Evolutionary conservation across 129 eudicot species (phyloP).

Genomic region (Centaurea solstitialis): DNA sequence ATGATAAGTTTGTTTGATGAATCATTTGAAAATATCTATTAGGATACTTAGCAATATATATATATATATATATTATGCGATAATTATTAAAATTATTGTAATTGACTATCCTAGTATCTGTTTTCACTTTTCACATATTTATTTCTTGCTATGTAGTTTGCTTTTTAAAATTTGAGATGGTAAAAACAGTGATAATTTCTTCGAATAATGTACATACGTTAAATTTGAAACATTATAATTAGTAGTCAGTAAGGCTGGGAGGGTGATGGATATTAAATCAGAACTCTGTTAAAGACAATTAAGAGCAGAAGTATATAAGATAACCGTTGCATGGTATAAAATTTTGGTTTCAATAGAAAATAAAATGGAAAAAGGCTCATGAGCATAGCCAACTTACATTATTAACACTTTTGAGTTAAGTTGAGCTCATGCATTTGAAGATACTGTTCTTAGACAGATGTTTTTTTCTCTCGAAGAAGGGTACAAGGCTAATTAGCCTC

Average conservation of each 20-base stretch:
- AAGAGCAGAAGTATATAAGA: background rate
- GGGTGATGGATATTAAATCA: background rate
- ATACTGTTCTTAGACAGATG: constrained; percentile 10
- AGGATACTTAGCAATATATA: background rate
- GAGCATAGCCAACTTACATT: background rate
- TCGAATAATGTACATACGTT: background rate
- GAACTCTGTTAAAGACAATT: background rate
- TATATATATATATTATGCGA: background rate
- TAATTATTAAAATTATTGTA: background rate
- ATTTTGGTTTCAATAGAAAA: background rate
- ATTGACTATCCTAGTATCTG: background rate
- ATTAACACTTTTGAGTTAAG: constrained; percentile 5
- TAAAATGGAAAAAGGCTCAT: background rate
- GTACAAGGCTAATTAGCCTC: background rate
- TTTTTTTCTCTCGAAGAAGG: background rate
- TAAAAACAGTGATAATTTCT: background rate
- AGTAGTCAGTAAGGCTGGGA: background rate
- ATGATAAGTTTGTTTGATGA: background rate
- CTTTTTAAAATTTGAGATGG: background rate
- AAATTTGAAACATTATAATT: background rate
- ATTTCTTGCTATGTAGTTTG: background rate
- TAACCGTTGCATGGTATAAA: background rate
- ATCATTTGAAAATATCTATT: background rate
- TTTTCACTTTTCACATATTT: background rate
- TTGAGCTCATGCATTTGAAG: constrained; percentile 1